Conservation (phyloP, 345 rosid species). For the Arabis hirsuta region DNA sequence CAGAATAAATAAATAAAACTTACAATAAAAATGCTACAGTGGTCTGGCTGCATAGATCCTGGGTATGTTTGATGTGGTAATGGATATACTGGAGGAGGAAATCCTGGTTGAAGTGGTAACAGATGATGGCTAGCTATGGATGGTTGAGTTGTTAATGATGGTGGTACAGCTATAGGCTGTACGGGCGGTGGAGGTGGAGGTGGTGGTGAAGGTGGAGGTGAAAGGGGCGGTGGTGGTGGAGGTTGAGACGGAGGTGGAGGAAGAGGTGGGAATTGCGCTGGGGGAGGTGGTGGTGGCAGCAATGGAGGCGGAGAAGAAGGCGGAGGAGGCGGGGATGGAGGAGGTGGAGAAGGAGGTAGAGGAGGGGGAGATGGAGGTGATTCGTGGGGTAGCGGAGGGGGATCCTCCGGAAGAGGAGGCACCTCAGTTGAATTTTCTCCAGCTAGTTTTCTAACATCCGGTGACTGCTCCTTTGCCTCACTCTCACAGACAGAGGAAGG, state of each 20-base stretch:
- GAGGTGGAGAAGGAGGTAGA: constrained; percentile 68
- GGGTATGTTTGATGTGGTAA: constrained; percentile 69
- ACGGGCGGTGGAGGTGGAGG: constrained; percentile 57
- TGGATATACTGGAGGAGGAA: constrained; percentile 55
- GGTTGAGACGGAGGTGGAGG: constrained; percentile 64
- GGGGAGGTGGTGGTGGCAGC: constrained; percentile 55
- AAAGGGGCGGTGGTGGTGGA: constrained; percentile 45
- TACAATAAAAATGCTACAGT: constrained; percentile 56
- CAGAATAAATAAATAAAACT: constrained; percentile 30
- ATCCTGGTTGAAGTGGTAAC: constrained; percentile 52
- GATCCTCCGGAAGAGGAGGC: constrained; percentile 52
- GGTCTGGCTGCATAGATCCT: constrained; percentile 63
- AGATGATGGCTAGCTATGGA: constrained; percentile 56
- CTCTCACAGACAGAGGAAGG: constrained; percentile 47
- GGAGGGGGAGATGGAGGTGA: constrained; percentile 76
- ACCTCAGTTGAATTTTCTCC: constrained; percentile 43
- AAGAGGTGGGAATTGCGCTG: constrained; percentile 57
- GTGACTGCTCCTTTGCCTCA: constrained; percentile 49
- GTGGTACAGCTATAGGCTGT: constrained; percentile 48
- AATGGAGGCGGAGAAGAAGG: constrained; percentile 52
- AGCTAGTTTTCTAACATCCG: constrained; percentile 47
- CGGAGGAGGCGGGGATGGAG: constrained; percentile 51
- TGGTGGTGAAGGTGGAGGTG: constrained; percentile 42
- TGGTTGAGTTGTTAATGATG: constrained; percentile 48
- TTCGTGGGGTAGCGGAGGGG: constrained; percentile 69